phyloP scores from a whole-genome alignment of 768 basidiomycete genomes.

The Crepidotus variabilis region DNA sequence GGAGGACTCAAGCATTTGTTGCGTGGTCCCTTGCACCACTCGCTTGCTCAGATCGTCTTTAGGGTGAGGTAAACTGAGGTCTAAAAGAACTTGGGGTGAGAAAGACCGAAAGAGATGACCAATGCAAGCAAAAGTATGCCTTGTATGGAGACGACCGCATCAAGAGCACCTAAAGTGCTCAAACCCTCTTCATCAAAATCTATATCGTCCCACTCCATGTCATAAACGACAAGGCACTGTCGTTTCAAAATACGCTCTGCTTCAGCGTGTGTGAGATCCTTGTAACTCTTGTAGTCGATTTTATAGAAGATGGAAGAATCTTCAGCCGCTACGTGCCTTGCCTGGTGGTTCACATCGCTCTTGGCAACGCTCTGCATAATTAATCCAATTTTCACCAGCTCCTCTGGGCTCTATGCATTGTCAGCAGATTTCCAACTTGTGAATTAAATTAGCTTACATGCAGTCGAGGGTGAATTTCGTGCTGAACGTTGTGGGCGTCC shows the following conservation, averaged over 20 bases:
- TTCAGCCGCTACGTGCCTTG: not conserved
- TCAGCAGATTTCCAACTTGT: no score
- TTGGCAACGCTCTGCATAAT: no score
- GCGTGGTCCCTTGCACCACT: not conserved
- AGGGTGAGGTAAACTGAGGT: not conserved
- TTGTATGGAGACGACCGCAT: not conserved
- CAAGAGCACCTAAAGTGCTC: not conserved
- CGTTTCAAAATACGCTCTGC: not conserved
- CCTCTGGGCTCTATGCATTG: no score
- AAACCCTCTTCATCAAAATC: conserved; percentile 1
- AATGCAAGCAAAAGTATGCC: not conserved
- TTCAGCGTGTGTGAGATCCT: not conserved
- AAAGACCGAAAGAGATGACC: not conserved
- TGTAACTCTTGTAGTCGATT: not conserved
- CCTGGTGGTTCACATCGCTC: no score
- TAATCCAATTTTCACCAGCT: no score
- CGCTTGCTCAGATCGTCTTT: not conserved
- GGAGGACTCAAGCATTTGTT: not conserved
- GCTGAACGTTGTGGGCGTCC: no score
- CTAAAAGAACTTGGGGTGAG: not conserved
- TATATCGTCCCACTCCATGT: not conserved
- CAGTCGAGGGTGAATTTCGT: no score
- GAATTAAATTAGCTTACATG: no score
- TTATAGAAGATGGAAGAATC: not conserved
- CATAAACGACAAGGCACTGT: not conserved